Evolutionary conservation across 1,139 yeast genomes (phyloP).

Genomic region (Zygosaccharomyces sapae): DNA sequence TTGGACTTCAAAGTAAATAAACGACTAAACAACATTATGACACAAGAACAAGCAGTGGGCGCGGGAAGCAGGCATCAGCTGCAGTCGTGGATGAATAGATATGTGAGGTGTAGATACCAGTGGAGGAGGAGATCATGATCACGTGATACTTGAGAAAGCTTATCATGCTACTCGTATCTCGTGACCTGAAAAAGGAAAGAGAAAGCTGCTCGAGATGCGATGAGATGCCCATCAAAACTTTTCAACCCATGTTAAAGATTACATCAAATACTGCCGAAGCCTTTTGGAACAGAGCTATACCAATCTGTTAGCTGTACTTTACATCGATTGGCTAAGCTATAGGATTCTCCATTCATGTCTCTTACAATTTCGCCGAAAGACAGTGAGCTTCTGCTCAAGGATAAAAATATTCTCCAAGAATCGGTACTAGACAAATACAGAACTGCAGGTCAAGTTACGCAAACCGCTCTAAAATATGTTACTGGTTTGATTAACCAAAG

Average conservation of each 20-base stretch:
- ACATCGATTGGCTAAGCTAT: neutral
- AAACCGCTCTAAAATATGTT: conserved; percentile 70
- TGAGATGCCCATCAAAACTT: conserved; percentile 9
- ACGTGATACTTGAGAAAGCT: neutral
- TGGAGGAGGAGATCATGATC: neutral
- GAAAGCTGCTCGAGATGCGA: conserved; percentile 5
- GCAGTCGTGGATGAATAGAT: too few relatives aligned
- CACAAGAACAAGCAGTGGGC: too few relatives aligned
- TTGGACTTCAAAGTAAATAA: too few relatives aligned
- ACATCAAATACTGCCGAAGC: neutral
- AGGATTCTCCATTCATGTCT: conserved; percentile 42
- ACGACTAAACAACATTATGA: too few relatives aligned
- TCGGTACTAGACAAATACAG: conserved; percentile 74
- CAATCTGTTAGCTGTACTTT: neutral
- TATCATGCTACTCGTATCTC: neutral
- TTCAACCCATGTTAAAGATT: conserved; percentile 2
- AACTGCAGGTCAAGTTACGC: conserved; percentile 88
- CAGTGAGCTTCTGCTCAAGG: conserved; percentile 67
- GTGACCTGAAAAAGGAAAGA: neutral
- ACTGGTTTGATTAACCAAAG: conserved; percentile 64
- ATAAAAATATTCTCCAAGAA: conserved; percentile 63
- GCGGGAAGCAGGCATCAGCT: too few relatives aligned
- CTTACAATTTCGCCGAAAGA: conserved; percentile 66
- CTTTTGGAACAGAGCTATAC: neutral
- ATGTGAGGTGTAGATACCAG: too few relatives aligned